Percentiles rank a stretch among this genome's conserved stretches.
Evolutionary conservation across 352 stramenopile genomes (phyloP).

Genomic region (Globisporangium lucens): DNA sequence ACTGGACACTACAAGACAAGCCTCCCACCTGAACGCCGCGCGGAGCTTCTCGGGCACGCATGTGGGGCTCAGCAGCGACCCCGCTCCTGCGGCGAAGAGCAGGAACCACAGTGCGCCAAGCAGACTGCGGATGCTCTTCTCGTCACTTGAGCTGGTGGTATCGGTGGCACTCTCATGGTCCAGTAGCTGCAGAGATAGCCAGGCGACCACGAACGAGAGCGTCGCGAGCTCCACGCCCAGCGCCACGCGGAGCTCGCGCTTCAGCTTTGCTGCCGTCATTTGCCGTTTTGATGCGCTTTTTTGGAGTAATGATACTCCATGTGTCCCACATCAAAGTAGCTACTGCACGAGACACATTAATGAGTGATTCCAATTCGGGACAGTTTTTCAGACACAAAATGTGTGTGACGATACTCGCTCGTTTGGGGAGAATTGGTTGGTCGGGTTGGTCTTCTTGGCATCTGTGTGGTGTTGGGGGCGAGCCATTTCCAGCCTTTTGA

Average conservation of each 20-base stretch:
- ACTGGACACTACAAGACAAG: not conserved
- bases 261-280: constrained; percentile 5
- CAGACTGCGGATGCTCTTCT: not conserved
- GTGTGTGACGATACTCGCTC: not conserved
- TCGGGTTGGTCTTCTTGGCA: not conserved
- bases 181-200: constrained; percentile 3
- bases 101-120: constrained; percentile 4
- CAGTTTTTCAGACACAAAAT: not conserved
- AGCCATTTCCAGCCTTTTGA: constrained; percentile 10
- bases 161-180: not conserved
- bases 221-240: constrained; percentile 9
- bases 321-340: not conserved
- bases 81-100: not conserved
- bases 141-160: not conserved
- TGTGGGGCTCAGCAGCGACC: not conserved
- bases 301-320: not conserved
- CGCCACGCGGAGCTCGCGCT: constrained; percentile 11
- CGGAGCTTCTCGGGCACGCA: constrained; percentile 8
- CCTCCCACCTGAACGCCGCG: constrained; percentile 12
- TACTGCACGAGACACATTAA: not conserved
- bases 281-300: not conserved
- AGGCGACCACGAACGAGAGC: constrained; percentile 8
- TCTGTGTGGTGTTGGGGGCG: not conserved
- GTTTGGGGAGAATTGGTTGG: constrained; percentile 3
- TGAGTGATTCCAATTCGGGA: not conserved